Percentiles rank a stretch among this genome's conserved stretches.
Evolutionary conservation across 2,329 filamentous ascomycete species (phyloP).

Genomic region (Trichoderma koningiopsis): DNA sequence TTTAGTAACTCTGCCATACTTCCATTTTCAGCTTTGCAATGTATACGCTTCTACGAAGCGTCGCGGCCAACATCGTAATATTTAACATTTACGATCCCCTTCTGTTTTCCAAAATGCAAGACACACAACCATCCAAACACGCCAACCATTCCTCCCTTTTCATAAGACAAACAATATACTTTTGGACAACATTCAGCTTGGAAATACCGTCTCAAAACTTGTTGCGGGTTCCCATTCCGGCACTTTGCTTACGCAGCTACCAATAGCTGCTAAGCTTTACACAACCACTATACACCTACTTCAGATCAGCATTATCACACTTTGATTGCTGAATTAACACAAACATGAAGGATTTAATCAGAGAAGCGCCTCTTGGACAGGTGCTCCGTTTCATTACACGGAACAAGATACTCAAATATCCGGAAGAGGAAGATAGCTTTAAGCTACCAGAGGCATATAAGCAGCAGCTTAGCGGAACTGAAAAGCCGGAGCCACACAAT

Average conservation of each 20-base stretch:
- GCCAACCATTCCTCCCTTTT: background rate
- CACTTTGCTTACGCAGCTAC: background rate
- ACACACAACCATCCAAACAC: background rate
- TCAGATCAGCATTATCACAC: background rate
- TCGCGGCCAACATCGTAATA: background rate
- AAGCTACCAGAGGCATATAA: background rate
- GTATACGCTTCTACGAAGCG: background rate
- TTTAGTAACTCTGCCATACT: background rate
- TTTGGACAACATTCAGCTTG: background rate
- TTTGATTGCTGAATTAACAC: background rate
- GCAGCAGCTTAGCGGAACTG: background rate
- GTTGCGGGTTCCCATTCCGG: background rate
- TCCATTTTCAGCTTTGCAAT: background rate
- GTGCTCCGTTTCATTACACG: background rate
- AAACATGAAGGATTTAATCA: background rate
- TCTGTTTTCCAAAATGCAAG: background rate
- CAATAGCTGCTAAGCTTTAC: background rate
- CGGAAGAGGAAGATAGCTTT: conserved; percentile 1
- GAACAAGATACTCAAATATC: conserved; percentile 4
- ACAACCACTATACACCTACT: background rate
- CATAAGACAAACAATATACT: background rate
- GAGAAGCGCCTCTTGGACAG: conserved; percentile 7
- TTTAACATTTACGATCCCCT: background rate
- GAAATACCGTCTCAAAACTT: too few relatives aligned
- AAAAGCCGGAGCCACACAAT: background rate